phyloP scores from a whole-genome alignment of 1,284 basidiomycete species.

The Apiotrichum mycotoxinovorans region DNA sequence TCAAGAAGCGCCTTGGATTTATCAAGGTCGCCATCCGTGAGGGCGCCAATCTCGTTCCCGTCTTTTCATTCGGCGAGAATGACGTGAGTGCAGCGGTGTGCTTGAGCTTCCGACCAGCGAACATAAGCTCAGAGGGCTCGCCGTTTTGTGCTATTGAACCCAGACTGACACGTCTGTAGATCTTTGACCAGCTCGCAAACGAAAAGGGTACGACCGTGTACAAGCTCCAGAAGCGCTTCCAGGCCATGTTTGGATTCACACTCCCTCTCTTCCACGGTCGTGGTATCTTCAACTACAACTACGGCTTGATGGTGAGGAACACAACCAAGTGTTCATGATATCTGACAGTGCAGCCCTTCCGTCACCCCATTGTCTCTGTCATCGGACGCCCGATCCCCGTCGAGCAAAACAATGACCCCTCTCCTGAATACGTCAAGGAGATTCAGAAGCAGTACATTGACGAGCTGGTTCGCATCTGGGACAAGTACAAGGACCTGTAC shows the following conservation, averaged over 20 bases:
- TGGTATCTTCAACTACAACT: conserved; percentile 61
- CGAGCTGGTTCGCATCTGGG: conserved; percentile 88
- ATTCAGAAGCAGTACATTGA: conserved; percentile 86
- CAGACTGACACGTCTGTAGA: conserved; percentile 56
- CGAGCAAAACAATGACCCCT: conserved; percentile 61
- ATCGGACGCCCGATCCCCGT: conserved; percentile 31
- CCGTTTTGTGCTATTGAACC: background rate
- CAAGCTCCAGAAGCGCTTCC: conserved; percentile 81
- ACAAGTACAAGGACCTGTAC: conserved; percentile 71
- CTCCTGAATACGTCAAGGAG: conserved; percentile 69
- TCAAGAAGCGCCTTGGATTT: conserved; percentile 81
- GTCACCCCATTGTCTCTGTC: conserved; percentile 89
- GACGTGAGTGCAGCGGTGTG: conserved; percentile 61
- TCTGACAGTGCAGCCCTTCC: conserved; percentile 64
- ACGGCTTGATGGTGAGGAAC: conserved; percentile 50
- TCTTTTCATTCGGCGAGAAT: conserved; percentile 97
- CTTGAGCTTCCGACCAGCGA: background rate
- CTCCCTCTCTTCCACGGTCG: conserved; percentile 91
- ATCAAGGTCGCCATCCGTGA: conserved; percentile 94
- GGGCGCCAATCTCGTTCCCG: conserved; percentile 89
- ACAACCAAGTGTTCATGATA: no score
- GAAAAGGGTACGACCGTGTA: conserved; percentile 87
- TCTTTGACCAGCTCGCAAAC: conserved; percentile 91
- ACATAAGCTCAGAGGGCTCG: background rate
- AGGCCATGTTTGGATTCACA: conserved; percentile 89